These are phyloP conservation scores for Metschnikowia vanudenii DNA, from an alignment of 805 yeast species.

Conservation along the genomic window DNA sequence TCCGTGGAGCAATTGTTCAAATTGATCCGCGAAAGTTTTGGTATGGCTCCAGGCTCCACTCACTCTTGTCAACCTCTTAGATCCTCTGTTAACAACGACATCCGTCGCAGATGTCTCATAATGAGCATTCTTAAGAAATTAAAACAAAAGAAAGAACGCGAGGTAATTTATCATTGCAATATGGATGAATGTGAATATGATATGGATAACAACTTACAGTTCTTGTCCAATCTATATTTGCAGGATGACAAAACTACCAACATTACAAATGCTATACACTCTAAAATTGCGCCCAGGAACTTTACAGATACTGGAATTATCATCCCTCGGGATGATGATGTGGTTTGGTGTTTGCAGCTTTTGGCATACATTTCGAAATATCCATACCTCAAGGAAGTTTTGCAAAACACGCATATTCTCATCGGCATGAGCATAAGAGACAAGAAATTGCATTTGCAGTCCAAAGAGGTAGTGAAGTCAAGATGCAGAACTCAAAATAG, in stretches of 20 bases:
- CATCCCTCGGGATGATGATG: conserved; percentile 91
- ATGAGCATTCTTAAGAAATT: conserved; percentile 37
- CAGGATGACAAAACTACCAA: conserved; percentile 32
- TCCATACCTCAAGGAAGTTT: conserved; percentile 67
- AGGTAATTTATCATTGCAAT: conserved; percentile 28
- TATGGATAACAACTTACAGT: conserved; percentile 43
- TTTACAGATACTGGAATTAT: conserved; percentile 62
- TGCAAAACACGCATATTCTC: conserved; percentile 75
- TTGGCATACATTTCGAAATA: conserved; percentile 93
- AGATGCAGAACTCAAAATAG: conserved; percentile 32
- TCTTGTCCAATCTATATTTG: conserved; percentile 39
- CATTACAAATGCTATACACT: conserved; percentile 26
- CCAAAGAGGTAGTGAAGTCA: conserved; percentile 36
- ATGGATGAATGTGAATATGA: conserved; percentile 34
- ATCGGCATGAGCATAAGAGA: conserved; percentile 56
- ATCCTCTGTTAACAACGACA: conserved; percentile 27
- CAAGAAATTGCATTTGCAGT: conserved; percentile 36
- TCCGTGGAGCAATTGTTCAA: conserved; percentile 39
- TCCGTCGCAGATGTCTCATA: conserved; percentile 37
- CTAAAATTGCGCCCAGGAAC: conserved; percentile 35
- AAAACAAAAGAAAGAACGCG: conserved; percentile 36
- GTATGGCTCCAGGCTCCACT: conserved; percentile 9
- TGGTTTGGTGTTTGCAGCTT: conserved; percentile 88
- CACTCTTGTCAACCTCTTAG: conserved; percentile 7
- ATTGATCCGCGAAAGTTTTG: conserved; percentile 27